Evolutionary conservation across 768 basidiomycete species (phyloP), one percentile per base, ranked within the genome.

Genomic region (Leucocoprinus leucothites): DNA sequence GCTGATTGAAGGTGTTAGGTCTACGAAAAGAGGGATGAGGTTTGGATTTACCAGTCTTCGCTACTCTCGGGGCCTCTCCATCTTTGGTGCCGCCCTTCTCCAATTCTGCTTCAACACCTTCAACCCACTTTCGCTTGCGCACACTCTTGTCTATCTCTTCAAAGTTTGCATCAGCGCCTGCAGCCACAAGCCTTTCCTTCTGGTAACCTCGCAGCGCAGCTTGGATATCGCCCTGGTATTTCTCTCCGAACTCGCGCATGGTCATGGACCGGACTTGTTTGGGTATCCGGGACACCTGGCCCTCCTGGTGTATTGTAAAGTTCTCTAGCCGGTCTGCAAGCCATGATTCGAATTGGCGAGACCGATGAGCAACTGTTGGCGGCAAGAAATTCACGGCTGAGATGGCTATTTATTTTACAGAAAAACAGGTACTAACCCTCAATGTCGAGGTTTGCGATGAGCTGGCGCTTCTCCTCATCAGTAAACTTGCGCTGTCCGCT

Each of bases 51-150:
- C 88, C 85, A 63, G 72, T 83, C 73, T 89, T 90, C 35, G 71
- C 35, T 0, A 79, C 77, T 61, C 82, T 79, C 41, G 77, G 67
- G 18, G 69, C 64, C 53, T 75, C 77, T 8, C 58, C 42, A 31
- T 67, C 68, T 65, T 63, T 71, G 57, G 49, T 63, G 19, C 63
- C 31, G 71, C 71, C 47, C 48, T 54, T 54, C 46, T 74, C 75
- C 26, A 68, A 67, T 24, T 77, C 79, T 9, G 69, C 74, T 46
- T 84, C 81, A 63, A 86, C 85, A 48, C 81, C 78, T 16, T 81
- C 85, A 3, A 84, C 79, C 87, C 87, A 89, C 67, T 91, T 91
- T 60, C 90, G 73, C 67, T 91, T 92, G 57, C 86, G 77, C 53
- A 84, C 83, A 51, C 75, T 82, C 60, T 80, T 78, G 59, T 89